These are phyloP conservation scores for Viola odorata DNA, from an alignment of 345 rosid species.

Conservation along the genomic window DNA sequence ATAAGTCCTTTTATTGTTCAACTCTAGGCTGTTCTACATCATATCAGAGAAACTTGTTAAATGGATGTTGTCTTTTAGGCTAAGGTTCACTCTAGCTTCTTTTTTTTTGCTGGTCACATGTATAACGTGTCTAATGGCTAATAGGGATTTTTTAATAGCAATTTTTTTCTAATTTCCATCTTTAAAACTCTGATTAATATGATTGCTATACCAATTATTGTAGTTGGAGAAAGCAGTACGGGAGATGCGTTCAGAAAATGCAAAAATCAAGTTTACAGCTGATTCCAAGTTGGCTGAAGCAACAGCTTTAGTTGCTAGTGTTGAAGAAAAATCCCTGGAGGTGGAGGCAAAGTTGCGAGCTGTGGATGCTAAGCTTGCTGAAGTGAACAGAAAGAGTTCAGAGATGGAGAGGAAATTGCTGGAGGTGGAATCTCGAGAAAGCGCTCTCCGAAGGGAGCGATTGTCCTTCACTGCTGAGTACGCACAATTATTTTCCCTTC, in stretches of 20 bases:
- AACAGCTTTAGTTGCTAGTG: conserved; percentile 63
- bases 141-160: background rate
- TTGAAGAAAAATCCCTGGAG: conserved; percentile 83
- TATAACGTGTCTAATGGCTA: background rate
- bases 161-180: background rate
- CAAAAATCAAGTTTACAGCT: conserved; percentile 84
- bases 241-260: conserved; percentile 80
- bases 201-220: conserved; percentile 17
- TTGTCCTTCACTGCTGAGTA: conserved; percentile 76
- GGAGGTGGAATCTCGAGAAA: conserved; percentile 72
- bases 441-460: conserved; percentile 61
- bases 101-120: too few relatives aligned
- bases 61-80: too few relatives aligned
- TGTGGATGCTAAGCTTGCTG: conserved; percentile 91
- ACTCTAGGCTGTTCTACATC: too few relatives aligned
- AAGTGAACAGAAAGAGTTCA: conserved; percentile 78
- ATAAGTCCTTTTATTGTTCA: too few relatives aligned
- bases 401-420: conserved; percentile 68
- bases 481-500: conserved; percentile 7
- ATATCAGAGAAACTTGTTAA: too few relatives aligned
- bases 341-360: conserved; percentile 74
- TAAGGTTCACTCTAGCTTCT: too few relatives aligned
- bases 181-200: conserved; percentile 3
- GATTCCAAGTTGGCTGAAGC: conserved; percentile 90
- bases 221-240: conserved; percentile 84